Evolutionary conservation across 306 rosid genomes (phyloP), one percentile per base, ranked within the genome.

Genomic region (Fagus crenata): DNA sequence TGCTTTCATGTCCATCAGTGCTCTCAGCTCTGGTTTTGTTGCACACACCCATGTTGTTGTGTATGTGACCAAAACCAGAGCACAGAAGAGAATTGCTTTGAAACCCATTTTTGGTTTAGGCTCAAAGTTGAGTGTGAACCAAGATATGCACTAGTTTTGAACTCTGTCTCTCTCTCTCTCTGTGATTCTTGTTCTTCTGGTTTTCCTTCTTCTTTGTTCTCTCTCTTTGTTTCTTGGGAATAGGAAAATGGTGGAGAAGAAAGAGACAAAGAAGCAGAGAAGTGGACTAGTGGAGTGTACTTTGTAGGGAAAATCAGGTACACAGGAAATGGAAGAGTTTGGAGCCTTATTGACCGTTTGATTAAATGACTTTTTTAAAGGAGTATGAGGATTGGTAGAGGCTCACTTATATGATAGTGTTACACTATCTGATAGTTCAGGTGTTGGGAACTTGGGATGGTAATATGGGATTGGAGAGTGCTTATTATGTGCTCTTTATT

Each of bases 1-100:
- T 5, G 89, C 40, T 70, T 87, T 93, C 68, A 93, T 32, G 43
- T 88, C 92, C 93, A 89, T 35, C 35, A 93, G 90, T n/a, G 96
- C 85, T 81, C 41, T 80, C n/a, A 89, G 89, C 87, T 93, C 98
- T 35, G 76, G 76, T 78, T 82, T 85, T 14, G 84, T 4, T 12
- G 11, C 92, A 81, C 17, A 78, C 1, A 85, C 87, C 82, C 83
- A 41, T 9, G 73, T 17, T 9, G 73, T 17, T 51, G 90, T 78
- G 81, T 40, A 69, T 0, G 71, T 39, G 58, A 87, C 13, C 72
- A 85, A 55, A 83, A 74, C 8, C 4, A 85, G 67, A 7, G 86
- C 28, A 41, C 78, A 42, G 76, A 81, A 60, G 39, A 78, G 60
- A 13, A 75, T 51, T 28, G 55, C 31, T 3, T 63, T 70, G 77